Evolutionary conservation across 106 monocot species (phyloP).

Genomic region (Chionographis japonica): DNA sequence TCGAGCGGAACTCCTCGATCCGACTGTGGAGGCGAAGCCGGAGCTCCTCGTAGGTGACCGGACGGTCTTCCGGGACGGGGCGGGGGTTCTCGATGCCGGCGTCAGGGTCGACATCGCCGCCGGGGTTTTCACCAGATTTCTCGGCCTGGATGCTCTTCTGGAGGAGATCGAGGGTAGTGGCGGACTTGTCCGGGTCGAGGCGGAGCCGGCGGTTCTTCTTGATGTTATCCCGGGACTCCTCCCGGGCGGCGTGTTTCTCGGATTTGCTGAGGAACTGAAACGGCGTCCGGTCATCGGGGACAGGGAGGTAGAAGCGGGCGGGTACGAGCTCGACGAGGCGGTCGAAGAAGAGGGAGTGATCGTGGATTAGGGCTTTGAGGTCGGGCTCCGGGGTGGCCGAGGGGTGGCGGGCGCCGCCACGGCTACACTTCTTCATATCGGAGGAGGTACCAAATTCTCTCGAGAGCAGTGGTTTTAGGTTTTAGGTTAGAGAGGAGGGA

Average conservation of each 20-base stretch:
- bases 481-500: too few relatives aligned
- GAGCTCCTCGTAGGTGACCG: conserved; percentile 84
- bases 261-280: conserved; percentile 75
- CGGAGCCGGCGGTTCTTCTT: conserved; percentile 66
- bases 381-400: neutral
- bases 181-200: conserved; percentile 47
- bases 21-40: conserved; percentile 48
- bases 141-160: conserved; percentile 26
- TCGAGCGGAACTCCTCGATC: conserved; percentile 62
- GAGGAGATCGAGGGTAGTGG: conserved; percentile 68
- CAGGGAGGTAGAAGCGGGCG: conserved; percentile 66
- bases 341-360: conserved; percentile 72
- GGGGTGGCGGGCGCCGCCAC: too few relatives aligned
- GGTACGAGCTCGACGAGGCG: conserved; percentile 74
- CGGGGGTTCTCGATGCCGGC: conserved; percentile 8
- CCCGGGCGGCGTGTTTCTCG: conserved; percentile 59
- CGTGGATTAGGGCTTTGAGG: conserved; percentile 46
- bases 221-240: conserved; percentile 61
- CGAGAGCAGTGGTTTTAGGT: too few relatives aligned
- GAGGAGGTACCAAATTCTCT: too few relatives aligned
- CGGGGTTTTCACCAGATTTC: neutral
- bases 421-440: too few relatives aligned
- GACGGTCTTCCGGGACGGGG: conserved; percentile 11
- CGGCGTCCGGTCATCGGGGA: conserved; percentile 55
- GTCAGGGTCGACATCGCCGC: neutral